Base-by-base conservation (phyloP, 805 yeast genomes). In the Metschnikowia peoriensis region DNA sequence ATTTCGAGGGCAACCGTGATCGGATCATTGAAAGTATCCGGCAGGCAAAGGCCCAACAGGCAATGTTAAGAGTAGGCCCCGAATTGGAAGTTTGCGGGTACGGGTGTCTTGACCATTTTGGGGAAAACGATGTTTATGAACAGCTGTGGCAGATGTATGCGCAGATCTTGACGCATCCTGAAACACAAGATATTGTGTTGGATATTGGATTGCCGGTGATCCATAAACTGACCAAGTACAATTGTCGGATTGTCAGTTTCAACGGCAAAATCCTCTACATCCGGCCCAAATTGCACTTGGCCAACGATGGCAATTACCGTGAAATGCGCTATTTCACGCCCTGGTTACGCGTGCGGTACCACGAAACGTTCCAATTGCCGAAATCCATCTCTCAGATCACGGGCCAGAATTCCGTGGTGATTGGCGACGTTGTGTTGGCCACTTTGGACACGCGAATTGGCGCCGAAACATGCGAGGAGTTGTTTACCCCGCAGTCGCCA, bases 281-380 rank as follows among this genome's bases (percentile, higher is more conserved):
- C 60, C 82, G 98, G 62, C 99, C 99, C 15, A 94, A 94, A 67
- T 65, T 94, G 43, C 86, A 91, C 81, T 78, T 94, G 47, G 98
- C 98, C 15, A 96, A 94, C 66, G 99, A 94, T 72, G 99, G 99
- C 0, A 94, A 94, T 67, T 94, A 96, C 72, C 82, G 99, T 47
- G 99, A 94, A 69, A 92, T 94, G 98, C 80, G 99, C 62, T 90
- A 85, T 68, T 94, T 94, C 69, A 89, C 96, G 0, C 97, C 98
- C 11, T 94, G 99, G 99, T 73, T 82, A 62, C 82, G 89, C 49
- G 83, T 91, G 4, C 83, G 86, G 60, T 80, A 83, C 55, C 86
- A 85, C 43, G 98, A 94, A 67, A 78, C 78, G 48, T 86, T 78
- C 62, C 72, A 79, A 32, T 76, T 96, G 53, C 99, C 99, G 2